These are phyloP conservation scores for Haemoproteus tartakovskyi DNA, from an alignment of 169 alveolate genomes.

Conservation along the genomic window DNA sequence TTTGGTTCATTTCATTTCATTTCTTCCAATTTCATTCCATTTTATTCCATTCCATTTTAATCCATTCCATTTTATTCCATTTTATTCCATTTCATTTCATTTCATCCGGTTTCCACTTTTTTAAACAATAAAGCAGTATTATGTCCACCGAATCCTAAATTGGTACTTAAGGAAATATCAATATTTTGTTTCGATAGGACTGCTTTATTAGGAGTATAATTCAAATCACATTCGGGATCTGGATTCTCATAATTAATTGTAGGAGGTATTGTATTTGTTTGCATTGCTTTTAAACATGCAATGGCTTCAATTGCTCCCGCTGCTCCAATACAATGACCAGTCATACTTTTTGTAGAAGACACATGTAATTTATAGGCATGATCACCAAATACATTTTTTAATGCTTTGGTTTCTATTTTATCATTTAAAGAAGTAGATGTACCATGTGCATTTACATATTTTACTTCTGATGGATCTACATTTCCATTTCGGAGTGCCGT, in stretches of 20 bases:
- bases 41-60: too few species aligned
- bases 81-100: too few species aligned
- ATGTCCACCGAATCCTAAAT: constrained; percentile 80
- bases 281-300: constrained; percentile 71
- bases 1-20: too few species aligned
- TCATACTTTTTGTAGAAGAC: constrained; percentile 77
- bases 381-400: constrained; percentile 69
- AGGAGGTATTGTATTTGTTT: constrained; percentile 75
- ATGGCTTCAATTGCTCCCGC: constrained; percentile 77
- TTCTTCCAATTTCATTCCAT: too few species aligned
- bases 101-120: constrained; percentile 14
- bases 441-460: constrained; percentile 78
- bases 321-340: constrained; percentile 80
- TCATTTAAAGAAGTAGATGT: constrained; percentile 77
- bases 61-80: too few species aligned
- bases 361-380: constrained; percentile 70
- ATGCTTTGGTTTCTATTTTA: constrained; percentile 71
- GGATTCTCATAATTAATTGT: constrained; percentile 73
- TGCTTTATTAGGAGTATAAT: constrained; percentile 73
- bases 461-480: constrained; percentile 65
- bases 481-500: constrained; percentile 66
- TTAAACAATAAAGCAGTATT: constrained; percentile 73
- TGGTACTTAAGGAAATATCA: constrained; percentile 64
- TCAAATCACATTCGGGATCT: constrained; percentile 75
- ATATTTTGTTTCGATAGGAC: constrained; percentile 29